phyloP scores from a whole-genome alignment of 1,284 basidiomycete genomes.

The Fomes fomentarius region DNA sequence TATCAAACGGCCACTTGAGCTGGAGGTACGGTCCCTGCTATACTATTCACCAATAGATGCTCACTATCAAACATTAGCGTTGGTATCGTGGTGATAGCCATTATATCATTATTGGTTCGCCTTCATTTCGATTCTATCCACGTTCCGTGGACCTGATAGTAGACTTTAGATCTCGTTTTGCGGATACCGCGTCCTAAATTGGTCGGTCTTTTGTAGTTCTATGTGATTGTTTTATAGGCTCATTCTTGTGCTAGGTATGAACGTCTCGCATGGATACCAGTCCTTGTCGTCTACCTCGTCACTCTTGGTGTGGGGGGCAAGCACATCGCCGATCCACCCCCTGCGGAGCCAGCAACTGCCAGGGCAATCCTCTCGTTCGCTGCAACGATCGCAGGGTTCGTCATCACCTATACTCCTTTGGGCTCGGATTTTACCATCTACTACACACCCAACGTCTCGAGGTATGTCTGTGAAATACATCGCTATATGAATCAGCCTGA shows the following conservation, averaged over 20 bases:
- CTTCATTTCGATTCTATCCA: neutral
- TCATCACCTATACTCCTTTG: slow-evolving; percentile 67
- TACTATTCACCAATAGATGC: too few relatives aligned
- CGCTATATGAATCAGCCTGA: neutral
- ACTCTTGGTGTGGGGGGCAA: slow-evolving; percentile 76
- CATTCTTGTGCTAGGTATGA: slow-evolving; percentile 59
- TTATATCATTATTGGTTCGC: slow-evolving; percentile 76
- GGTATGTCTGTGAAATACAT: slow-evolving; percentile 39
- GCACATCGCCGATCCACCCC: slow-evolving; percentile 50
- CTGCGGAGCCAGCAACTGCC: slow-evolving; percentile 55
- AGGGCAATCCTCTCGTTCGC: slow-evolving; percentile 63
- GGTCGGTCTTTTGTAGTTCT: slow-evolving; percentile 39
- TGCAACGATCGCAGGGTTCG: slow-evolving; percentile 73
- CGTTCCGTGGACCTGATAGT: neutral
- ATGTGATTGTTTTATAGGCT: neutral
- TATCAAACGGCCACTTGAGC: slow-evolving; percentile 62
- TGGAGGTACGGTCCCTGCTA: slow-evolving; percentile 58
- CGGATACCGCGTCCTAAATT: slow-evolving; percentile 75
- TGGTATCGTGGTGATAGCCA: slow-evolving; percentile 86
- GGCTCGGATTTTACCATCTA: slow-evolving; percentile 79
- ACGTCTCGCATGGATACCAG: slow-evolving; percentile 76
- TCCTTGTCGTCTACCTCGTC: slow-evolving; percentile 77
- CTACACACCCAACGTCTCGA: slow-evolving; percentile 56
- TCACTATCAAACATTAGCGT: slow-evolving; percentile 50
- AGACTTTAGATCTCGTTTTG: slow-evolving; percentile 71